Evolutionary conservation across 495 filamentous ascomycete genomes (phyloP).

Genomic region (Chaetomium fimeti): DNA sequence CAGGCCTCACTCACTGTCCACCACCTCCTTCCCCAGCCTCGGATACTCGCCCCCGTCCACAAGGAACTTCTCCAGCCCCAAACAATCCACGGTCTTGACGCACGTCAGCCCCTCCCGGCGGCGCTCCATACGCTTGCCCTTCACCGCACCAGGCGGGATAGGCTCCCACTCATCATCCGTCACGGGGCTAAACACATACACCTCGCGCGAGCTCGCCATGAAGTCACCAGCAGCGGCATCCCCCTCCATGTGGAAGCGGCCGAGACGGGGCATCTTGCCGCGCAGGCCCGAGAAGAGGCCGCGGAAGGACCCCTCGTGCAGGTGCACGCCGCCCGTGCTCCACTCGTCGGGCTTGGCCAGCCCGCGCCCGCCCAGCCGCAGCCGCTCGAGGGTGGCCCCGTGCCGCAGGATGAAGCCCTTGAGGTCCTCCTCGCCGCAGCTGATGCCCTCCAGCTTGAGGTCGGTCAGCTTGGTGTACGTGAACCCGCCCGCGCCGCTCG

Average conservation of each 20-base stretch:
- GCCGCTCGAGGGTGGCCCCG: constrained; percentile 39
- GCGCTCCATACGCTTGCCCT: neutral
- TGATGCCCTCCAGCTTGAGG: constrained; percentile 46
- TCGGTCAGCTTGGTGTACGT: constrained; percentile 43
- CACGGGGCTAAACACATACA: constrained; percentile 46
- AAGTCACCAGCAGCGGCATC: constrained; percentile 46
- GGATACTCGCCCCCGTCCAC: constrained; percentile 45
- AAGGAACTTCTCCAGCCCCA: constrained; percentile 45
- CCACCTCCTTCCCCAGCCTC: constrained; percentile 19
- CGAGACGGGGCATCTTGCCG: constrained; percentile 37
- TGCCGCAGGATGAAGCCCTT: constrained; percentile 45
- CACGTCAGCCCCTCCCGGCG: neutral
- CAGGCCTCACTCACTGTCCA: neutral
- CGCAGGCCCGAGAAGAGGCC: constrained; percentile 43
- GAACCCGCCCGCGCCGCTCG: constrained; percentile 33
- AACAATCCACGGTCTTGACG: constrained; percentile 42
- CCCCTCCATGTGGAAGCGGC: constrained; percentile 47
- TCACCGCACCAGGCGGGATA: constrained; percentile 16
- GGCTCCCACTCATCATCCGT: constrained; percentile 45
- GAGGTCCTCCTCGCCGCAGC: constrained; percentile 47
- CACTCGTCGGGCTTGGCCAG: constrained; percentile 42
- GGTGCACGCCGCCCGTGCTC: constrained; percentile 45
- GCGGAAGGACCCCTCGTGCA: constrained; percentile 46
- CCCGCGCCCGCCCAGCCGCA: constrained; percentile 48
- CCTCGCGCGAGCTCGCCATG: constrained; percentile 40